These are phyloP conservation scores for Globisporangium apiculatum DNA, from an alignment of 352 stramenopile species.

Conservation along the genomic window DNA sequence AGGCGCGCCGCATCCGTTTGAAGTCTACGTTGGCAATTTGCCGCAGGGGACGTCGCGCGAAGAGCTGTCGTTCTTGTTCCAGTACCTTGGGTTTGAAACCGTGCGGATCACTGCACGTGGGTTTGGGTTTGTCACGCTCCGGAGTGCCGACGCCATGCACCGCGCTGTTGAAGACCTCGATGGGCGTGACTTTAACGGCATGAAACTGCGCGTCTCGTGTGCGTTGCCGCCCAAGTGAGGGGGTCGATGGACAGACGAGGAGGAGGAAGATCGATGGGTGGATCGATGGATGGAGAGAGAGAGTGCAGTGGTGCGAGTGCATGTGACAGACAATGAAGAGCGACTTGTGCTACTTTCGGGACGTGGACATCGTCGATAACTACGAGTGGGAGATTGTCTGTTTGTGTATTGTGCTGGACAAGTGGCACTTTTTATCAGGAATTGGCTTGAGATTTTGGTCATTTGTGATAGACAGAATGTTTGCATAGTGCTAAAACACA, in stretches of 20 bases:
- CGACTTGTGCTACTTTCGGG: too few relatives aligned
- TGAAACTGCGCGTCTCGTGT: slow-evolving; percentile 66
- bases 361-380: too few relatives aligned
- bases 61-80: slow-evolving; percentile 75
- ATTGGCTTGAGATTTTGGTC: too few relatives aligned
- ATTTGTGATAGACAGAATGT: background rate
- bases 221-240: slow-evolving; percentile 42
- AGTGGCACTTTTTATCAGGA: too few relatives aligned
- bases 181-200: slow-evolving; percentile 71
- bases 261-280: background rate
- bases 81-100: slow-evolving; percentile 74
- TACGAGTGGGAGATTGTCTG: background rate
- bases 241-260: background rate
- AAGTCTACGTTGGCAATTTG: slow-evolving; percentile 83
- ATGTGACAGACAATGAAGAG: too few relatives aligned
- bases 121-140: slow-evolving; percentile 79
- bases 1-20: slow-evolving; percentile 51
- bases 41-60: slow-evolving; percentile 71
- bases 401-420: background rate
- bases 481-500: background rate
- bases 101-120: slow-evolving; percentile 79
- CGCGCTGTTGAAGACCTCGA: slow-evolving; percentile 76
- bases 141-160: slow-evolving; percentile 70
- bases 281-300: background rate
- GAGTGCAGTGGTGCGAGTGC: too few relatives aligned